Base-by-base conservation (phyloP, 345 rosid species). In the Citrus maxima region DNA sequence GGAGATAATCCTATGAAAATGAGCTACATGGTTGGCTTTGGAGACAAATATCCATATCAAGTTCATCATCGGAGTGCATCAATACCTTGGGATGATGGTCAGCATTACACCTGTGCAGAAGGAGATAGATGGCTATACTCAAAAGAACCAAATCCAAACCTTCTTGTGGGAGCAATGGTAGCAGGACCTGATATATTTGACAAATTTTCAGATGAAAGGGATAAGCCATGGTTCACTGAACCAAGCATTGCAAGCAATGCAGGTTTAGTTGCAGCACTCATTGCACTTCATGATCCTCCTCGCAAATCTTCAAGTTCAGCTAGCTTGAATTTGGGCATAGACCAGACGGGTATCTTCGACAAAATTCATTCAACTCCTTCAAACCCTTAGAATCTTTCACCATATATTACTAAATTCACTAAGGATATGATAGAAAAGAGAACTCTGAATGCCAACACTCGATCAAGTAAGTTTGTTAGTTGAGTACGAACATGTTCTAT, bases 21-120 rank as follows among this genome's bases (percentile, higher is more conserved):
- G 87, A 88, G 89, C 72, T 88, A 90, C 82, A 75, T 90, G 83
- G 91, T 88, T 32, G 95, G 95, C 5, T 90, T 77, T 25, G 90
- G 93, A 35, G 79, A 72, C 74, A 65, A 80, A 21, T 86, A 81
- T 78, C 93, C 95, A 2, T 72, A 81, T 30, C 86, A 84, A 61
- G 81, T 88, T 40, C 92, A 90, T 79, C 95, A 91, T 28, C 82
- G 90, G 78, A 83, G 88, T 76, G 84, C 95, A 69, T 88, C 89
- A 2, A 85, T 84, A 79, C 88, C 84, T 1, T 83, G 88, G 89
- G 88, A 83, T 67, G 89, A 84, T 61, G 84, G 86, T 56, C 68
- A 51, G 30, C 37, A 56, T 28, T 75, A 84, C 81, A 67, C 77
- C 10, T 90, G 95, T 77, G 71, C 37, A 6, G 87, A 81, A 6